phyloP scores from a whole-genome alignment of 139 green algal genomes.

The Picochlorum sp. region DNA sequence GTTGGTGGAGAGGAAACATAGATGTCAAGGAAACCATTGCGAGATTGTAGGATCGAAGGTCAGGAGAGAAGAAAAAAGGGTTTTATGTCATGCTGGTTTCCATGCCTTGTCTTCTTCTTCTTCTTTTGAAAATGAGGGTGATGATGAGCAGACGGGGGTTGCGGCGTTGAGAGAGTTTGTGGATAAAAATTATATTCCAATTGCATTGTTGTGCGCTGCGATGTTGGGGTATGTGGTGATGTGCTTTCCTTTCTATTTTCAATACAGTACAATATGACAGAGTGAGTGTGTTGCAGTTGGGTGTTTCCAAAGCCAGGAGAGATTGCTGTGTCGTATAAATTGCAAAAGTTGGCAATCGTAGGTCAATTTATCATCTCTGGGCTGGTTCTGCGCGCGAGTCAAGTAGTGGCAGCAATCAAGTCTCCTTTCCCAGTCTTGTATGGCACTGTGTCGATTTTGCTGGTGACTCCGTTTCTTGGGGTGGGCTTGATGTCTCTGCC shows the following conservation, averaged over 20 bases:
- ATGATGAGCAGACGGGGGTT: background rate
- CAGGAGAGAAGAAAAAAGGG: background rate
- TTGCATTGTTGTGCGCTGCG: background rate
- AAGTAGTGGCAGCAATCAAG: constrained; percentile 21
- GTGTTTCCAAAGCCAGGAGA: constrained; percentile 18
- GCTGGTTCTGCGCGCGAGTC: constrained; percentile 31
- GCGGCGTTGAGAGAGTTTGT: constrained; percentile 6
- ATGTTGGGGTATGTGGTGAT: background rate
- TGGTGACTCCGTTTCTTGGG: constrained; percentile 38
- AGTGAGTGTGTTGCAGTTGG: constrained; percentile 11
- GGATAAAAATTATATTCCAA: background rate
- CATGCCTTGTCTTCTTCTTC: background rate
- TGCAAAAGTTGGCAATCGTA: constrained; percentile 16
- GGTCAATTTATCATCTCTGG: constrained; percentile 45
- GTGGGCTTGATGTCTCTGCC: constrained; percentile 32
- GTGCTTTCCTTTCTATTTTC: background rate
- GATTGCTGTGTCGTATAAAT: constrained; percentile 16
- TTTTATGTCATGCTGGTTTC: background rate
- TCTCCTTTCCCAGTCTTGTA: constrained; percentile 10
- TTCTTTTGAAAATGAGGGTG: background rate
- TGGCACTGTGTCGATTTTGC: constrained; percentile 39
- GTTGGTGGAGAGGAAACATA: no score
- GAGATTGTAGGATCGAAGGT: no score
- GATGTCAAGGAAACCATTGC: no score
- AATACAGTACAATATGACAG: background rate